A percentile compares a stretch with the other conserved stretches of the same genome.
These are phyloP conservation scores for Draba incana DNA, from an alignment of 345 rosid species.

Conservation along the genomic window DNA sequence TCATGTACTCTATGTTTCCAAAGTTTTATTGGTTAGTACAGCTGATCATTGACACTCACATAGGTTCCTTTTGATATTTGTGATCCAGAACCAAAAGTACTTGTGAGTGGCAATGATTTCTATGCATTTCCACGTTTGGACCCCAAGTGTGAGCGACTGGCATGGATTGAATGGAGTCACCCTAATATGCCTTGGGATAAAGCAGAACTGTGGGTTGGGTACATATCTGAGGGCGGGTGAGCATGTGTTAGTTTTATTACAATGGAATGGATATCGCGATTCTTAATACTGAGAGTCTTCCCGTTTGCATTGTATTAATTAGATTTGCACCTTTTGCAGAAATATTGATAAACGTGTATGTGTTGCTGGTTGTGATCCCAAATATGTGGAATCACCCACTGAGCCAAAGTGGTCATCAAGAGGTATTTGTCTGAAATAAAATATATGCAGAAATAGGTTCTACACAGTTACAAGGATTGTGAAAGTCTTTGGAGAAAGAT, in stretches of 20 bases:
- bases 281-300: not conserved
- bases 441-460: not conserved
- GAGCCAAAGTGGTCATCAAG: slow-evolving; percentile 94
- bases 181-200: slow-evolving; percentile 99
- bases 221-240: slow-evolving; percentile 81
- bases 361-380: slow-evolving; percentile 78
- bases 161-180: slow-evolving; percentile 94
- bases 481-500: not conserved
- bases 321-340: slow-evolving; percentile 47
- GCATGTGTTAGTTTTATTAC: slow-evolving; percentile 4
- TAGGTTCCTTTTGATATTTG: not conserved
- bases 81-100: slow-evolving; percentile 68
- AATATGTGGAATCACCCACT: slow-evolving; percentile 79
- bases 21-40: not conserved
- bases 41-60: not conserved
- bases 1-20: not conserved
- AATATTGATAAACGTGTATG: slow-evolving; percentile 63
- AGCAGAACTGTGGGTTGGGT: slow-evolving; percentile 93
- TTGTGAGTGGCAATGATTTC: slow-evolving; percentile 82
- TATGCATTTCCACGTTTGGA: slow-evolving; percentile 96
- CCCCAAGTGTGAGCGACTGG: slow-evolving; percentile 63
- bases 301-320: slow-evolving; percentile 1
- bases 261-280: no score
- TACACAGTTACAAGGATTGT: not conserved
- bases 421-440: slow-evolving; percentile 50